Conservation (phyloP, 2,329 filamentous ascomycete species). For the Hirsutella thompsonii region DNA sequence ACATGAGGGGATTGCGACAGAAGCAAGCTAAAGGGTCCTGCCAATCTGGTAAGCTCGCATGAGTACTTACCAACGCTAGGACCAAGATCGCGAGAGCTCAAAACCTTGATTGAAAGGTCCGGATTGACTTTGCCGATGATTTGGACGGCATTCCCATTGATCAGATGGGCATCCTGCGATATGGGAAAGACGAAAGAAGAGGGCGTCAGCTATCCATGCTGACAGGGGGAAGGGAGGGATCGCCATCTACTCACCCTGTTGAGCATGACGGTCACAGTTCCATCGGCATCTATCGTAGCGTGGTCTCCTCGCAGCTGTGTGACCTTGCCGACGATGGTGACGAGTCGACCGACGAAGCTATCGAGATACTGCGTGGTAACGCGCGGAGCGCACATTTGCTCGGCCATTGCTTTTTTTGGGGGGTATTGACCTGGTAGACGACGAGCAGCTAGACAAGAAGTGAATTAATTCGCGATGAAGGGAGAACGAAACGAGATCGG, state of each 20-base stretch:
- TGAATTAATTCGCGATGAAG: too few species aligned
- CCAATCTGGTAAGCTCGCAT: too few species aligned
- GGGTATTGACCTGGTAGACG: not conserved
- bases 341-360: constrained; percentile 58
- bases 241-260: constrained; percentile 45
- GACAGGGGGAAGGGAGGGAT: not conserved
- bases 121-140: constrained; percentile 69
- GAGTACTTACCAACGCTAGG: constrained; percentile 48
- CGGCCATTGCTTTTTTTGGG: constrained; percentile 52
- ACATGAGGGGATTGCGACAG: too few species aligned
- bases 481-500: too few species aligned
- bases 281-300: constrained; percentile 69
- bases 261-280: constrained; percentile 60
- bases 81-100: constrained; percentile 59
- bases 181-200: not conserved
- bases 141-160: constrained; percentile 57
- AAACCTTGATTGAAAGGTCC: constrained; percentile 58
- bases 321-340: constrained; percentile 80
- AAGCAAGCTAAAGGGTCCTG: too few species aligned
- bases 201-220: not conserved
- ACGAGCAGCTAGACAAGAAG: too few species aligned
- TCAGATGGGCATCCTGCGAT: constrained; percentile 54
- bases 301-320: constrained; percentile 68
- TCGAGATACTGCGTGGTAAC: constrained; percentile 71
- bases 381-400: constrained; percentile 62